phyloP scores from a whole-genome alignment of 352 stramenopile species.

The Phytophthora colocasiae region DNA sequence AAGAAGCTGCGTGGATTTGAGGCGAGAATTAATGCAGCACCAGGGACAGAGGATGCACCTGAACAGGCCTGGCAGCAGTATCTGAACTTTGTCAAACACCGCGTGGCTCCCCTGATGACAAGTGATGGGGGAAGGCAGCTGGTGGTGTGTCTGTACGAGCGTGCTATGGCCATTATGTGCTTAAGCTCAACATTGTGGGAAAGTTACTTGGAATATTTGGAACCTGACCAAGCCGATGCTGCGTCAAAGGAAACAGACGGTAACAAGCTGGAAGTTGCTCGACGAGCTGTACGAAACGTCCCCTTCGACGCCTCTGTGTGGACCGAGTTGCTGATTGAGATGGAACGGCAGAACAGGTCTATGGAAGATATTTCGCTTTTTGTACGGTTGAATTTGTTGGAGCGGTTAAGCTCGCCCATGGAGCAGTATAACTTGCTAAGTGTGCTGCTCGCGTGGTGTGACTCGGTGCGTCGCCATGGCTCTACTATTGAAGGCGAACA shows the following conservation, averaged over 20 bases:
- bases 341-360: conserved; percentile 39
- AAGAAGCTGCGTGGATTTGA: conserved; percentile 77
- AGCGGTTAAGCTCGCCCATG: conserved; percentile 50
- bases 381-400: conserved; percentile 40
- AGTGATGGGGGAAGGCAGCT: conserved; percentile 24
- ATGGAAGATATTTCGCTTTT: conserved; percentile 29
- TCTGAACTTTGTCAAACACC: conserved; percentile 68
- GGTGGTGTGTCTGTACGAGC: conserved; percentile 63
- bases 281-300: conserved; percentile 67
- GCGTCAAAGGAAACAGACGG: background rate
- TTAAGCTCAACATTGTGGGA: conserved; percentile 63
- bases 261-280: conserved; percentile 33
- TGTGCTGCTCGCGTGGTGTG: conserved; percentile 60
- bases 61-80: conserved; percentile 64
- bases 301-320: conserved; percentile 70
- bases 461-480: conserved; percentile 41
- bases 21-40: conserved; percentile 14
- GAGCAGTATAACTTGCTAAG: conserved; percentile 60
- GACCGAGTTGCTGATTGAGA: conserved; percentile 60
- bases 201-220: conserved; percentile 58
- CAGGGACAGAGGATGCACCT: conserved; percentile 16
- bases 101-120: conserved; percentile 47
- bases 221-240: conserved; percentile 7
- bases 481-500: conserved; percentile 17
- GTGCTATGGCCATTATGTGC: conserved; percentile 59